Evolutionary conservation across 1,284 basidiomycete genomes (phyloP).

Genomic region (Ganoderma resinaceum): DNA sequence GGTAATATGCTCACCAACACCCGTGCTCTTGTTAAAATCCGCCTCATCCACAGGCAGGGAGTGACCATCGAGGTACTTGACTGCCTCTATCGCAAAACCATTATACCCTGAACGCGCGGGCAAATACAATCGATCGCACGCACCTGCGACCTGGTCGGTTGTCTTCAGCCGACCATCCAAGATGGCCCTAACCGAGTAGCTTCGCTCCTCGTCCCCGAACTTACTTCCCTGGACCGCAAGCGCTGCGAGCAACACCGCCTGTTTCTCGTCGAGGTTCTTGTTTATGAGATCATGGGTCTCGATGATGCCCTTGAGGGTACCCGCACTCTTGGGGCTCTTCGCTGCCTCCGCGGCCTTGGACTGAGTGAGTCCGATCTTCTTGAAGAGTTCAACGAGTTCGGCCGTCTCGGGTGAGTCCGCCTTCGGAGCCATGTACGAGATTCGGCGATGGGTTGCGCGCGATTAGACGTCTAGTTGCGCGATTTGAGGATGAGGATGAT

Average conservation of each 20-base stretch:
- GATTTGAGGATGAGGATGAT: not conserved
- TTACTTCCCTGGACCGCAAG: constrained; percentile 74
- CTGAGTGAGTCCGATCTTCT: constrained; percentile 80
- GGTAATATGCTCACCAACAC: constrained; percentile 75
- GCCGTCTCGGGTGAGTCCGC: constrained; percentile 40
- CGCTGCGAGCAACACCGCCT: constrained; percentile 76
- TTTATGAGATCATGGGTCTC: constrained; percentile 60
- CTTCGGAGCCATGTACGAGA: constrained; percentile 42
- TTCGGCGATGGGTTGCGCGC: not conserved
- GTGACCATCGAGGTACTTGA: constrained; percentile 78
- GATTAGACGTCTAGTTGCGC: not conserved
- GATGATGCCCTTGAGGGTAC: constrained; percentile 77
- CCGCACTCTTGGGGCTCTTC: constrained; percentile 80
- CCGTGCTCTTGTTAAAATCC: constrained; percentile 85
- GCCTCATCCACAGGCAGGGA: constrained; percentile 68
- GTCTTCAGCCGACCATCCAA: constrained; percentile 78
- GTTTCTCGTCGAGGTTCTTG: constrained; percentile 77
- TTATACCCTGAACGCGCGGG: not conserved
- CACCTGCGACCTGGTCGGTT: constrained; percentile 89
- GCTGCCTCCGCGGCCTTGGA: constrained; percentile 86
- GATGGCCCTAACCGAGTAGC: constrained; percentile 76
- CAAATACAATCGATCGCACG: not conserved
- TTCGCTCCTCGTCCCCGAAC: constrained; percentile 61
- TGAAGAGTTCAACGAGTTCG: constrained; percentile 72
- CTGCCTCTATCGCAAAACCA: constrained; percentile 61